A percentile compares a stretch with the other conserved stretches of the same genome.
phyloP scores from a whole-genome alignment of 2,329 filamentous ascomycete species.

The Exophiala lecanii-corni region DNA sequence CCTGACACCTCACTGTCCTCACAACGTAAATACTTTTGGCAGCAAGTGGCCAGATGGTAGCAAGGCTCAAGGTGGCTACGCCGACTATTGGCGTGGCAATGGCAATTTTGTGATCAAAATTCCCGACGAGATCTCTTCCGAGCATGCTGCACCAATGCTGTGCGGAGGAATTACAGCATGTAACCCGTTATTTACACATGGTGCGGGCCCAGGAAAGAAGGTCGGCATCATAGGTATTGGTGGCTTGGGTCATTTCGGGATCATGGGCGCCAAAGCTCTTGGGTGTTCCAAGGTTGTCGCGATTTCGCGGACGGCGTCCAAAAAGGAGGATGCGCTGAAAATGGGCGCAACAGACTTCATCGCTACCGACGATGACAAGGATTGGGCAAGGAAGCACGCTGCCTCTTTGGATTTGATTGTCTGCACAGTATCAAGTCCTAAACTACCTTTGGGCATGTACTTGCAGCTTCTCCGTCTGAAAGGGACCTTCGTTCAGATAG shows the following conservation, averaged over 20 bases:
- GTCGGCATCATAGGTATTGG: slow-evolving; percentile 71
- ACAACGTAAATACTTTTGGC: slow-evolving; percentile 54
- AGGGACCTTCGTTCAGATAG: slow-evolving; percentile 64
- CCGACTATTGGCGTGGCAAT: slow-evolving; percentile 50
- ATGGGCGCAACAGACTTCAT: slow-evolving; percentile 55
- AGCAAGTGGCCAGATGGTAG: slow-evolving; percentile 54
- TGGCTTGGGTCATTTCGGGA: slow-evolving; percentile 67
- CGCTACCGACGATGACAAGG: slow-evolving; percentile 52
- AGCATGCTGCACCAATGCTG: slow-evolving; percentile 62
- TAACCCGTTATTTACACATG: slow-evolving; percentile 62
- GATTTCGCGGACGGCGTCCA: slow-evolving; percentile 49
- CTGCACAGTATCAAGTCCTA: slow-evolving; percentile 51
- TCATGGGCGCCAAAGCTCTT: slow-evolving; percentile 67
- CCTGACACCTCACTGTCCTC: slow-evolving; percentile 40
- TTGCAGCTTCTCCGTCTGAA: slow-evolving; percentile 55
- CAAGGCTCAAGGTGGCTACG: slow-evolving; percentile 64
- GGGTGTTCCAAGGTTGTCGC: slow-evolving; percentile 59
- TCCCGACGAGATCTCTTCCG: slow-evolving; percentile 45
- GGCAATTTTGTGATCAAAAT: slow-evolving; percentile 39
- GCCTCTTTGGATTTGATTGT: slow-evolving; percentile 52
- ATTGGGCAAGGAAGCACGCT: slow-evolving; percentile 49
- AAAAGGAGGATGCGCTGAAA: slow-evolving; percentile 48
- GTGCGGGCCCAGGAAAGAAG: slow-evolving; percentile 63
- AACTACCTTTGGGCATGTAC: slow-evolving; percentile 29
- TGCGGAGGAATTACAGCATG: slow-evolving; percentile 75